phyloP scores from a whole-genome alignment of 139 green algal genomes.

The Pseudopediastrum boryanum region DNA sequence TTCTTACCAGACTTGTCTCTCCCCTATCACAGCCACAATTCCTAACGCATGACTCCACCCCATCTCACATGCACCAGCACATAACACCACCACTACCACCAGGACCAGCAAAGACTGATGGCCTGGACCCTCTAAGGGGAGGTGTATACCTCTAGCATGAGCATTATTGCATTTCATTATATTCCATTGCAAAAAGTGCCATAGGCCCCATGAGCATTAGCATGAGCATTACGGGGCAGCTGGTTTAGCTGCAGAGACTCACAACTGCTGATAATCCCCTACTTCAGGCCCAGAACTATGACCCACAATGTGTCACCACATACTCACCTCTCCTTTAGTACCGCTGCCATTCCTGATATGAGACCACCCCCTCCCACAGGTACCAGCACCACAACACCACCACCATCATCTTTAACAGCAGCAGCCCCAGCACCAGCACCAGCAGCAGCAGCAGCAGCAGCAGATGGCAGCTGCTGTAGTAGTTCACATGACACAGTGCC shows the following conservation, averaged over 20 bases:
- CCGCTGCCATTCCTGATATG: constrained; percentile 56
- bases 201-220: neutral
- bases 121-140: too few species aligned
- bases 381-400: constrained; percentile 55
- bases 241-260: too few species aligned
- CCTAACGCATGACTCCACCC: too few species aligned
- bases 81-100: too few species aligned
- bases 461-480: constrained; percentile 44
- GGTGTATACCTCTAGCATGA: too few species aligned
- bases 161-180: constrained; percentile 57
- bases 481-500: constrained; percentile 67
- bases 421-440: neutral
- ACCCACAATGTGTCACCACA: neutral
- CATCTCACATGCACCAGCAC: too few species aligned
- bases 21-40: too few species aligned
- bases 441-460: neutral
- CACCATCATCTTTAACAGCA: neutral
- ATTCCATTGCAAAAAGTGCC: neutral
- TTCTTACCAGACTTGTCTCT: too few species aligned
- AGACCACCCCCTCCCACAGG: constrained; percentile 76
- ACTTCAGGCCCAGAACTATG: neutral
- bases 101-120: too few species aligned
- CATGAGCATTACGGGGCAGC: neutral
- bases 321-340: constrained; percentile 50
- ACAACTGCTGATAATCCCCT: neutral